A percentile compares a stretch with the other conserved stretches of the same genome.
These are phyloP conservation scores for Hemisphaericaspora nanyangensis DNA, from an alignment of 805 yeast genomes.

Conservation along the genomic window DNA sequence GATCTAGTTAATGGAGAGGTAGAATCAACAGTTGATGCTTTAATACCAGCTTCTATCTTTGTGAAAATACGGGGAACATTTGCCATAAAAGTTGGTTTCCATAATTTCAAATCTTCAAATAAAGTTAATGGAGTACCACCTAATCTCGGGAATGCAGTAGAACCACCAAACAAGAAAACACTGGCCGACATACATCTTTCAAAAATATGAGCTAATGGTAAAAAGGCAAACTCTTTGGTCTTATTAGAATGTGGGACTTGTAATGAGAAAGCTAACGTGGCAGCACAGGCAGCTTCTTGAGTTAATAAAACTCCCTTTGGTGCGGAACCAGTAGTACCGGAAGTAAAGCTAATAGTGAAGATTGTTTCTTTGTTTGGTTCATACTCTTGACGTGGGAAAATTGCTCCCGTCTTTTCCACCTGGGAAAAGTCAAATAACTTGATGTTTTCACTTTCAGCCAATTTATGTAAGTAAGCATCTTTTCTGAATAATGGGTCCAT, in stretches of 20 bases:
- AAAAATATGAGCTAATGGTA: conserved; percentile 59
- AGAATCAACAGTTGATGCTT: conserved; percentile 18
- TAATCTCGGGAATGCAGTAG: conserved; percentile 48
- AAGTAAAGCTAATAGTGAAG: conserved; percentile 66
- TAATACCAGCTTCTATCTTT: conserved; percentile 25
- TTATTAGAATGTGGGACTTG: conserved; percentile 21
- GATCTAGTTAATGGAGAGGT: conserved; percentile 8
- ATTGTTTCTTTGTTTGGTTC: conserved; percentile 48
- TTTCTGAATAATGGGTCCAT: conserved; percentile 38
- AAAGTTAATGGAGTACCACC: conserved; percentile 25
- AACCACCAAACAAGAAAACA: conserved; percentile 45
- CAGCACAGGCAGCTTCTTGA: conserved; percentile 50
- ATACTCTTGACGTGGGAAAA: conserved; percentile 22
- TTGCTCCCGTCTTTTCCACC: conserved; percentile 30
- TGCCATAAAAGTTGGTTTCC: conserved; percentile 26
- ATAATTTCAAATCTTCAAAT: conserved; percentile 24
- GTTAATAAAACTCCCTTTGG: conserved; percentile 68
- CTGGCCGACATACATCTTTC: conserved; percentile 47
- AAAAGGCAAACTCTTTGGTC: conserved; percentile 34
- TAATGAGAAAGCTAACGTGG: conserved; percentile 34
- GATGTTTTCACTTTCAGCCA: conserved; percentile 16
- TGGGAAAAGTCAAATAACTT: conserved; percentile 26
- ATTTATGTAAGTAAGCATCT: conserved; percentile 18
- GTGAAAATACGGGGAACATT: conserved; percentile 39
- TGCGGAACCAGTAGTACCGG: conserved; percentile 66